phyloP scores from a whole-genome alignment of 2,329 filamentous ascomycete genomes.

The Cryphonectria radicalis region DNA sequence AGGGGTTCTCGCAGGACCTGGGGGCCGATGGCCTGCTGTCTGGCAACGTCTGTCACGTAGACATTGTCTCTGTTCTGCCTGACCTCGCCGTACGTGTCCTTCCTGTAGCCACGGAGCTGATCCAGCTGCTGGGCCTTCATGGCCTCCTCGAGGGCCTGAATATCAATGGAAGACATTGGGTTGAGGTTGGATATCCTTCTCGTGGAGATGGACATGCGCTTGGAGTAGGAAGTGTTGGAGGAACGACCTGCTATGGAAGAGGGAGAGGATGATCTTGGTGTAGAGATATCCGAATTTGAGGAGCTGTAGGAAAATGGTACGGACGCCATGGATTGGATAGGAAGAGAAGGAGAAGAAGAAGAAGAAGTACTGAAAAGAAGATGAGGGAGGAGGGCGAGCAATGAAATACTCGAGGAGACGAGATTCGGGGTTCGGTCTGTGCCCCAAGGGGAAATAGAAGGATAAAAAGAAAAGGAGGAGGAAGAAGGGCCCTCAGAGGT shows the following conservation, averaged over 20 bases:
- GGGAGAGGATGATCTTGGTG: constrained; percentile 58
- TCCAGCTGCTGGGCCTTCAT: constrained; percentile 66
- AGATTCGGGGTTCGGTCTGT: constrained; percentile 23
- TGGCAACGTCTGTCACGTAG: constrained; percentile 47
- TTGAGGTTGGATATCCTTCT: constrained; percentile 57
- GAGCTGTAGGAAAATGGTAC: constrained; percentile 51
- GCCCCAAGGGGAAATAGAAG: background rate
- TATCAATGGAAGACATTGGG: constrained; percentile 61
- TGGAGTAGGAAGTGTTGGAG: constrained; percentile 56
- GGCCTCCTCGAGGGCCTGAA: constrained; percentile 59
- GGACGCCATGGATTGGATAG: constrained; percentile 47
- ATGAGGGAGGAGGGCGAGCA: constrained; percentile 31
- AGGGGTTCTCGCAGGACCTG: constrained; percentile 65
- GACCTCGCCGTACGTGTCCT: constrained; percentile 60
- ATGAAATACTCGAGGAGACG: constrained; percentile 21
- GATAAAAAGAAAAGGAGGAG: constrained; percentile 3
- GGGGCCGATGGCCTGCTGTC: constrained; percentile 60
- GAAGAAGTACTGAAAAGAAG: constrained; percentile 15
- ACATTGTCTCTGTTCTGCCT: constrained; percentile 58
- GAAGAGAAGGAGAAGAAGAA: constrained; percentile 32
- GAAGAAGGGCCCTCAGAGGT: constrained; percentile 14
- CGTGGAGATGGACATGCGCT: constrained; percentile 53
- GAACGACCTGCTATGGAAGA: constrained; percentile 54
- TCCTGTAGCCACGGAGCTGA: constrained; percentile 63
- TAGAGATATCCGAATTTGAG: constrained; percentile 55